Evolutionary conservation across 331 rosid species (phyloP).

Genomic region (Malus hybrid): DNA sequence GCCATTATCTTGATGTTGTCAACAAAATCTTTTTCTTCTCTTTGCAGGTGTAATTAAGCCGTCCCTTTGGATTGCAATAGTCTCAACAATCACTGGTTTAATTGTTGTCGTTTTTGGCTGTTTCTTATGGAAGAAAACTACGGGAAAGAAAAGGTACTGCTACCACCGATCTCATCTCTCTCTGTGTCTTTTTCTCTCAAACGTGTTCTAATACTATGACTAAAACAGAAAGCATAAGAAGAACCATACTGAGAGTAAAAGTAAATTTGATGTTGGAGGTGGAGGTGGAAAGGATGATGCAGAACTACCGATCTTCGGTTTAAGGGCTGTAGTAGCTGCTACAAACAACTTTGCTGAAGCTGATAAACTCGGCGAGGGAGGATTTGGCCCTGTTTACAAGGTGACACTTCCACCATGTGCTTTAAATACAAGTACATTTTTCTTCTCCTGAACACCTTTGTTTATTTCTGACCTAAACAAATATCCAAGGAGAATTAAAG

Average conservation of each 20-base stretch:
- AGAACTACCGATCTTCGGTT: background rate
- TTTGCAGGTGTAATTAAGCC: background rate
- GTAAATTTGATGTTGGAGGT: too few species aligned
- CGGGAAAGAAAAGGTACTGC: background rate
- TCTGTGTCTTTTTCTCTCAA: too few species aligned
- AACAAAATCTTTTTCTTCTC: too few species aligned
- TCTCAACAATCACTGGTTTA: background rate
- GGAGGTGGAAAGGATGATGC: background rate
- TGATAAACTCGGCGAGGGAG: constrained; percentile 19
- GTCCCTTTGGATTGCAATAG: background rate
- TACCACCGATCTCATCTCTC: too few species aligned
- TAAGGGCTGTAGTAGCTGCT: background rate
- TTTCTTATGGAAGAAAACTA: background rate
- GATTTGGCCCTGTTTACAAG: constrained; percentile 30
- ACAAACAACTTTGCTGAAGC: constrained; percentile 14
- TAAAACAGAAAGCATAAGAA: too few species aligned
- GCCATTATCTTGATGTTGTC: too few species aligned
- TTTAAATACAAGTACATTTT: too few species aligned
- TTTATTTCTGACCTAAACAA: too few species aligned
- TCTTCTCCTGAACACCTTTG: too few species aligned
- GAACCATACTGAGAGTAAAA: too few species aligned
- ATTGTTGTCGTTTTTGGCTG: background rate
- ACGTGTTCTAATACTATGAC: too few species aligned
- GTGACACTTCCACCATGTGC: background rate
- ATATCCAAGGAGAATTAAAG: too few species aligned